Conservation (phyloP, 306 rosid species). For the Canavalia gladiata region DNA sequence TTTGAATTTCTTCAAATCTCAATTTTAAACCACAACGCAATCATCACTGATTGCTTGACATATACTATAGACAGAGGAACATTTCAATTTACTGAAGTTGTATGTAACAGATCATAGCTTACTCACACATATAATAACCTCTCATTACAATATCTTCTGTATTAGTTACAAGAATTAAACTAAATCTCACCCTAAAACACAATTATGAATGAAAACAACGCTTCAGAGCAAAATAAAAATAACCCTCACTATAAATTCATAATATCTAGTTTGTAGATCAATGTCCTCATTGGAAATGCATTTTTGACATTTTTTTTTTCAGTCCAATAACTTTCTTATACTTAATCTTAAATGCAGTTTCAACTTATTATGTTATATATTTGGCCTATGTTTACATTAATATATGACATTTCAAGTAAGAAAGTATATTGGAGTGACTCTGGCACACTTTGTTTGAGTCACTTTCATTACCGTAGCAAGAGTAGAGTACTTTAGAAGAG, state of each 20-base stretch:
- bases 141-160: neutral
- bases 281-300: neutral
- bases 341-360: slow-evolving; percentile 27
- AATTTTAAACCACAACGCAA: neutral
- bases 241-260: neutral
- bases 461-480: slow-evolving; percentile 38
- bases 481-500: slow-evolving; percentile 26
- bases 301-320: neutral
- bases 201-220: neutral
- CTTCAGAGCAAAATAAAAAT: neutral
- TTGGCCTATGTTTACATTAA: neutral
- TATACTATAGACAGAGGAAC: neutral
- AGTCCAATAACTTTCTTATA: slow-evolving; percentile 7
- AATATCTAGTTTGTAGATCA: neutral
- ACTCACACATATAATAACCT: neutral
- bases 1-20: neutral
- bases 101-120: neutral
- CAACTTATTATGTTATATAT: neutral
- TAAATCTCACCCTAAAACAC: neutral
- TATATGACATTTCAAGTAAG: neutral
- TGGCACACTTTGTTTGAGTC: slow-evolving; percentile 26
- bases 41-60: slow-evolving; percentile 28
- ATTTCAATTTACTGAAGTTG: slow-evolving; percentile 29
- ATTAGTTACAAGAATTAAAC: neutral
- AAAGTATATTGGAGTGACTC: slow-evolving; percentile 5